Base-by-base conservation (phyloP, 2,329 filamentous ascomycete species). In the Fusarium graminum region DNA sequence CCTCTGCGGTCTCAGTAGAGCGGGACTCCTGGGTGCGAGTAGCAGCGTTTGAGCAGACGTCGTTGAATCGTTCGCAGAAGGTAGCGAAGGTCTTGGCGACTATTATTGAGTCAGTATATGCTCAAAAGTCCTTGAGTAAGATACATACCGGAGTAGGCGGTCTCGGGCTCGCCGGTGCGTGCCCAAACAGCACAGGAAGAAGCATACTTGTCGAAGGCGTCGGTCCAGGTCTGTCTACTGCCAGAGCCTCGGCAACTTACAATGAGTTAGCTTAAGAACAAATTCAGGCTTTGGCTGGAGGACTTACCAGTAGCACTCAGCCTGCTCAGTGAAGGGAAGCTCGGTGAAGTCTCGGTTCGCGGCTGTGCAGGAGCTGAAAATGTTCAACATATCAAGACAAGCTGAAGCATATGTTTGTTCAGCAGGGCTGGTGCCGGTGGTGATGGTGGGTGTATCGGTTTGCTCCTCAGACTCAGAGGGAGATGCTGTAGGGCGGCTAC, bases 231-330 rank as follows among this genome's bases (percentile, higher is more conserved):
- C 8, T 69, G 54, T 2, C 43, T 46, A 13, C 63, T 51, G 14
- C 54, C 63, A 7, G 52, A 44, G 14, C 68, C 69, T 38, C 60
- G 63, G 53, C 72, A 76, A 63, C 70, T 75, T 43, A 8, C 12
- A 13, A 43, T n/a, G 14, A 19, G 55, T 74, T 26, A 74, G 65
- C n/a, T 10, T 46, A 12, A 7, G 14, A 16, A 13, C 19, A 16
- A 13, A 30, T 49, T 16, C 32, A 16, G 25, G n/a, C 14, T 25
- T 17, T 22, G 12, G 9, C 5, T 43, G 26, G 6, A 16, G 7
- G 7, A 60, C 74, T 59, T 47, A 77, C 76, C 76, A 77, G 65
- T 75, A 76, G 68, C 76, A 77, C 17, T 68, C 61, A 17, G 76
- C 75, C 44, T 77, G 75, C 29, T 73, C 66, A 19, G 44, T 63